These are phyloP conservation scores for Cutaneotrichosporon cyanovorans DNA, from an alignment of 1,284 basidiomycete species.

Conservation along the genomic window DNA sequence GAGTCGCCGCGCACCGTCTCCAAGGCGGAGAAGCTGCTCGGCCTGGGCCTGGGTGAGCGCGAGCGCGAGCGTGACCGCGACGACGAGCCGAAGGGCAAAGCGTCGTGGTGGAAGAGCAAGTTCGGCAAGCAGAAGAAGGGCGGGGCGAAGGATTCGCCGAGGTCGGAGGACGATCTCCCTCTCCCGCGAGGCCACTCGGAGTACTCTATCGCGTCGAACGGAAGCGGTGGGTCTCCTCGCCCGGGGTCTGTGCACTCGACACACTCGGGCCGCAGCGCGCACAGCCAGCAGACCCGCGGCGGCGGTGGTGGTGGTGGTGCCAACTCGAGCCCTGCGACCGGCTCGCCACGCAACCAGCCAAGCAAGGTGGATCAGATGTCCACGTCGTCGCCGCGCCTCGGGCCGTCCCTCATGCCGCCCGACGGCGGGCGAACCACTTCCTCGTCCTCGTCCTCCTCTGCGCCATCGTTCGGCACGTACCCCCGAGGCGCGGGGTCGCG, in stretches of 20 bases:
- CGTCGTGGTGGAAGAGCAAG: slow-evolving; percentile 18
- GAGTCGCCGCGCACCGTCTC: slow-evolving; percentile 27
- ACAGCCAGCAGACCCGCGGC: too few species aligned
- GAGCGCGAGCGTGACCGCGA: slow-evolving; percentile 10
- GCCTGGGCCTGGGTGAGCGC: slow-evolving; percentile 24
- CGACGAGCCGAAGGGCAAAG: slow-evolving; percentile 7
- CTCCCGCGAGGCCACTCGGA: background rate
- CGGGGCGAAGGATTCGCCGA: background rate
- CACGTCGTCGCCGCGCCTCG: background rate
- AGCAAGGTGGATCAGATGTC: background rate
- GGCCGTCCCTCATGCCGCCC: slow-evolving; percentile 12
- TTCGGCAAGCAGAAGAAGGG: slow-evolving; percentile 13
- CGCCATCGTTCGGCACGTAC: too few species aligned
- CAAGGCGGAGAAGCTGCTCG: slow-evolving; percentile 38
- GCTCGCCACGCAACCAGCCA: background rate
- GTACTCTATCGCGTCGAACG: background rate
- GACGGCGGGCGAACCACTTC: slow-evolving; percentile 7
- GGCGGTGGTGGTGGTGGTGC: too few species aligned
- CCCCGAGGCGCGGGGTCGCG: slow-evolving; percentile 6
- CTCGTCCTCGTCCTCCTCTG: slow-evolving; percentile 3
- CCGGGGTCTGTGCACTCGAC: background rate
- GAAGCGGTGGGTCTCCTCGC: background rate
- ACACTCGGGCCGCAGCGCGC: background rate
- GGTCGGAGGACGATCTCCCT: slow-evolving; percentile 1
- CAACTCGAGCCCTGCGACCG: background rate